phyloP scores from a whole-genome alignment of 2,329 filamentous ascomycete species.

The Beauveria pseudobassiana region DNA sequence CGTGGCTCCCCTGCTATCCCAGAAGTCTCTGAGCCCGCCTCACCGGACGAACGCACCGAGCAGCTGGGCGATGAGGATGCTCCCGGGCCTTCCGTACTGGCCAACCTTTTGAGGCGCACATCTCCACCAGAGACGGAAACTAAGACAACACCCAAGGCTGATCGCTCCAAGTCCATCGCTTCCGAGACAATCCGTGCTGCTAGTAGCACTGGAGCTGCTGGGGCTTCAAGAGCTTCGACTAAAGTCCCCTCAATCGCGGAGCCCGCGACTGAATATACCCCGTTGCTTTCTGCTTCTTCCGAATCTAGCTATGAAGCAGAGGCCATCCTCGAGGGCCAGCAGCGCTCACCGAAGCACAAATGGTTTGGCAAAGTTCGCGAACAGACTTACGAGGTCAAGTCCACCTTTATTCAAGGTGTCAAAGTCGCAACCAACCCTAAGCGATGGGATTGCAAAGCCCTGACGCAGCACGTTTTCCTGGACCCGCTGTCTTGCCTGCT shows the following conservation, averaged over 20 bases:
- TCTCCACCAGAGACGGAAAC: conserved; percentile 26
- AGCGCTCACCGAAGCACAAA: conserved; percentile 23
- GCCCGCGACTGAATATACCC: conserved; percentile 36
- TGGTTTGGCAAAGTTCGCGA: conserved; percentile 29
- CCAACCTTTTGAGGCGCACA: conserved; percentile 43
- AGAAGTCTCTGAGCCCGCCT: conserved; percentile 53
- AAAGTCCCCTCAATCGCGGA: conserved; percentile 11
- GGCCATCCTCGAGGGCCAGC: conserved; percentile 45
- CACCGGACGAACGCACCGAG: conserved; percentile 29
- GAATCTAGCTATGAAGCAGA: conserved; percentile 22
- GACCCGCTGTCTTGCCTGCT: conserved; percentile 67
- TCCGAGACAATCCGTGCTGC: not conserved
- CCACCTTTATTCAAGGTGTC: conserved; percentile 22
- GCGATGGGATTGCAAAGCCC: conserved; percentile 59
- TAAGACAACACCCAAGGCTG: conserved; percentile 10
- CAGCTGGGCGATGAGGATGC: conserved; percentile 14
- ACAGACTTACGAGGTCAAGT: conserved; percentile 25
- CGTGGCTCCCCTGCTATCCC: conserved; percentile 43
- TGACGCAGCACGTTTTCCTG: conserved; percentile 58
- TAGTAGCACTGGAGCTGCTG: not conserved
- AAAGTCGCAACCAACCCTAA: conserved; percentile 50
- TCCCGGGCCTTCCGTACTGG: conserved; percentile 34
- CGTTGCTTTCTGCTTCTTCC: conserved; percentile 34
- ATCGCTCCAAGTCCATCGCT: not conserved
- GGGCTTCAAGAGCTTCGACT: not conserved